These are phyloP conservation scores for Colletotrichum sidae DNA, from an alignment of 2,329 filamentous ascomycete species.

Conservation along the genomic window DNA sequence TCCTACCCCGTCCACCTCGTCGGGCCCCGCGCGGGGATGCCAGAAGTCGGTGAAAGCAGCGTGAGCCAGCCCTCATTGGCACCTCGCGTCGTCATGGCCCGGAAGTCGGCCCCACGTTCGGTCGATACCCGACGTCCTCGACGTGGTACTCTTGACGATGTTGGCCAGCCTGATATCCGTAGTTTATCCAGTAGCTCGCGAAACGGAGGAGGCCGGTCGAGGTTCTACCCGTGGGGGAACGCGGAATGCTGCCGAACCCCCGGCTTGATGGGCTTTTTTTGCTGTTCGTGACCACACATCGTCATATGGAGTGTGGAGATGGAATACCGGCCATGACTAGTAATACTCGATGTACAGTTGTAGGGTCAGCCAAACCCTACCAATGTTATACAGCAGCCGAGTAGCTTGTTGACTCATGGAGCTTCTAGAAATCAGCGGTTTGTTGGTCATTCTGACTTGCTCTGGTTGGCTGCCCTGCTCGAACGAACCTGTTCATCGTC, in stretches of 20 bases:
- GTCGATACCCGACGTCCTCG: not conserved
- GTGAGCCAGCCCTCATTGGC: constrained; percentile 9
- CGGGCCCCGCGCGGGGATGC: constrained; percentile 11
- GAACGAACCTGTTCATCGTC: no score
- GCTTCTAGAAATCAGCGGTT: not conserved
- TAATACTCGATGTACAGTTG: not conserved
- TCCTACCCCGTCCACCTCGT: not conserved
- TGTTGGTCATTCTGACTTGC: not conserved
- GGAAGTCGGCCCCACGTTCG: constrained; percentile 27
- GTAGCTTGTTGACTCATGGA: constrained; percentile 20
- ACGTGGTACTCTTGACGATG: constrained; percentile 4
- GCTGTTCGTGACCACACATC: constrained; percentile 3
- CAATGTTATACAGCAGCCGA: no score
- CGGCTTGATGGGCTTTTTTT: not conserved
- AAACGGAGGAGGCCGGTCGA: constrained; percentile 14
- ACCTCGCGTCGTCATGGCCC: constrained; percentile 20
- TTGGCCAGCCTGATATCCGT: constrained; percentile 8
- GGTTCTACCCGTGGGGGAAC: constrained; percentile 5
- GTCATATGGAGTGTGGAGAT: constrained; percentile 23
- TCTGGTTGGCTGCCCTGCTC: no score
- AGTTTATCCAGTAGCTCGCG: constrained; percentile 14
- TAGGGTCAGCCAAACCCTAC: no score
- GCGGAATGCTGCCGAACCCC: constrained; percentile 23
- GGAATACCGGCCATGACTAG: constrained; percentile 24
- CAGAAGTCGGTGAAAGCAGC: constrained; percentile 21